Evolutionary conservation across 2,329 filamentous ascomycete species (phyloP).

Genomic region (Arthrinium puccinioides): DNA sequence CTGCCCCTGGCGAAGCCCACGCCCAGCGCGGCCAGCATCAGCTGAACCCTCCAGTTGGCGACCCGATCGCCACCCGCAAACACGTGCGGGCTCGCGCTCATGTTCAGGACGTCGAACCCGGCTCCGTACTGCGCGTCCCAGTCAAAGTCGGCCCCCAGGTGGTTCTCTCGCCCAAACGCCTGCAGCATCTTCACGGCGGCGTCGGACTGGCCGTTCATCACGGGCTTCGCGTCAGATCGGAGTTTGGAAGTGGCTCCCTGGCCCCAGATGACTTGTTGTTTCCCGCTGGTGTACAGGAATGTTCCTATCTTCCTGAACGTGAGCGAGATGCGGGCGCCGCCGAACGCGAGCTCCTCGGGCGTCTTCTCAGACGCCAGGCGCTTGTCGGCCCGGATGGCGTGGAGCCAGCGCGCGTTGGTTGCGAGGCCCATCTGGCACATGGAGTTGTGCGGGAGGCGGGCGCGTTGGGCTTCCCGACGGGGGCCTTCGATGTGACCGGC

Average conservation of each 20-base stretch:
- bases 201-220: constrained; percentile 62
- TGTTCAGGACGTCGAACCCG: constrained; percentile 80
- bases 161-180: constrained; percentile 83
- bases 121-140: constrained; percentile 70
- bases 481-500: constrained; percentile 13
- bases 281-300: constrained; percentile 50
- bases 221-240: constrained; percentile 47
- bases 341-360: constrained; percentile 61
- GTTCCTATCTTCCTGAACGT: constrained; percentile 90
- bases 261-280: constrained; percentile 63
- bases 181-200: constrained; percentile 63
- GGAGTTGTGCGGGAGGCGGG: constrained; percentile 79
- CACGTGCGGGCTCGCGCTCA: constrained; percentile 42
- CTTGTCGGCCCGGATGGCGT: constrained; percentile 87
- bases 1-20: constrained; percentile 36
- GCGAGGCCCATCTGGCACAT: constrained; percentile 73
- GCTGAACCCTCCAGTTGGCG: constrained; percentile 39
- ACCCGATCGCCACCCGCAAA: constrained; percentile 40
- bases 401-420: constrained; percentile 84
- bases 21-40: constrained; percentile 43
- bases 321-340: constrained; percentile 76
- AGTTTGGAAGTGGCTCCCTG: constrained; percentile 75
- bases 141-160: constrained; percentile 55
- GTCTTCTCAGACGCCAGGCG: constrained; percentile 61
- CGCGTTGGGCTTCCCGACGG: constrained; percentile 55